phyloP scores from a whole-genome alignment of 2,329 filamentous ascomycete genomes.

The Colletotrichum tropicicola region DNA sequence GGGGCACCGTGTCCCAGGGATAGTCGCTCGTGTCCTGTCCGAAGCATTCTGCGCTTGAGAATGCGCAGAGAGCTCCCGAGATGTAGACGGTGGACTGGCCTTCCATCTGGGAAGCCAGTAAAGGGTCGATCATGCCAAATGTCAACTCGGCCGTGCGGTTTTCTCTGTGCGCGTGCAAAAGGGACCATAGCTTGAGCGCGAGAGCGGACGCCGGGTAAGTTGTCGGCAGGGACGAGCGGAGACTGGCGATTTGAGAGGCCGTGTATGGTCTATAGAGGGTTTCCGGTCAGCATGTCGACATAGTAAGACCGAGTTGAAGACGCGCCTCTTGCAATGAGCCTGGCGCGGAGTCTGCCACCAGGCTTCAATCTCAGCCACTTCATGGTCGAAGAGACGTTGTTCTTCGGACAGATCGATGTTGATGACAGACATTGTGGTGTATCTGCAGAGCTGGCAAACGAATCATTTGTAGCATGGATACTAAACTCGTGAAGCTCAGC shows the following conservation, averaged over 20 bases:
- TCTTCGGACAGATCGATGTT: too few species aligned
- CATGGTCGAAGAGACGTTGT: background rate
- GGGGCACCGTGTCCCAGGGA: slow-evolving; percentile 50
- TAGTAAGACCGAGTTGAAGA: too few species aligned
- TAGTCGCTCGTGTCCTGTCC: slow-evolving; percentile 53
- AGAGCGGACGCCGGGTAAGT: slow-evolving; percentile 41
- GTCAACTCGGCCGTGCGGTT: slow-evolving; percentile 46
- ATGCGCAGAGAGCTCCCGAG: slow-evolving; percentile 49
- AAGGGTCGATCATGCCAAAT: slow-evolving; percentile 48
- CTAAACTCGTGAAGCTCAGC: too few species aligned
- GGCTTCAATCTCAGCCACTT: background rate
- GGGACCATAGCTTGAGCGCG: slow-evolving; percentile 46
- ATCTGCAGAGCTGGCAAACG: too few species aligned
- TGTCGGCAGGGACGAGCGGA: slow-evolving; percentile 39
- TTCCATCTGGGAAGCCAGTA: slow-evolving; percentile 45
- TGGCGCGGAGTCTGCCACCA: background rate
- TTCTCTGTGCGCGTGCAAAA: slow-evolving; percentile 42
- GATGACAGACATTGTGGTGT: too few species aligned
- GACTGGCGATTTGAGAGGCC: slow-evolving; percentile 42
- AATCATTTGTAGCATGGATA: too few species aligned
- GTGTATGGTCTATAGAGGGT: slow-evolving; percentile 35
- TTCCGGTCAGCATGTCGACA: background rate
- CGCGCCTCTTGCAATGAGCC: background rate
- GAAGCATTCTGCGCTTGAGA: slow-evolving; percentile 45
- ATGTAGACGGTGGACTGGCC: slow-evolving; percentile 50